These are phyloP conservation scores for Bisporella sp. DNA, from an alignment of 2,329 filamentous ascomycete genomes.

Conservation along the genomic window DNA sequence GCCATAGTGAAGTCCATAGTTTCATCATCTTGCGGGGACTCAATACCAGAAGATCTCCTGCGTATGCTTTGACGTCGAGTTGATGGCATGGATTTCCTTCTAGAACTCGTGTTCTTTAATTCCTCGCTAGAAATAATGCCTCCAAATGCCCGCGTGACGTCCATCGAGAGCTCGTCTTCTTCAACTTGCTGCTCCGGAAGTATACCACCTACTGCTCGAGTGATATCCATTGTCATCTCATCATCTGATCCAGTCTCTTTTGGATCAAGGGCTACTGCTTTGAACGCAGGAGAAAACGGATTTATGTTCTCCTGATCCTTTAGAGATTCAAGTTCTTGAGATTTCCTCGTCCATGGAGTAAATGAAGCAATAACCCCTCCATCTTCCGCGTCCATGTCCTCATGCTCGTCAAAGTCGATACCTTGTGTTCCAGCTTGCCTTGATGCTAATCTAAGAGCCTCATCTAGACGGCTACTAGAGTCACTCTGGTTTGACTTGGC, in stretches of 20 bases:
- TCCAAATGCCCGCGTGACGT: slow-evolving; percentile 78
- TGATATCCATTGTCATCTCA: slow-evolving; percentile 48
- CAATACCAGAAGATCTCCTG: slow-evolving; percentile 27
- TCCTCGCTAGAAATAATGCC: slow-evolving; percentile 52
- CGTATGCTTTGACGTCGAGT: slow-evolving; percentile 29
- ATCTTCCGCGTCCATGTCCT: slow-evolving; percentile 38
- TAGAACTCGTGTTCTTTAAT: slow-evolving; percentile 12
- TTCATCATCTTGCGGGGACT: slow-evolving; percentile 26
- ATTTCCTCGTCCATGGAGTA: slow-evolving; percentile 62
- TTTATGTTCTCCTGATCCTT: slow-evolving; percentile 43
- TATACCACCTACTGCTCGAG: slow-evolving; percentile 48
- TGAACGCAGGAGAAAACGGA: slow-evolving; percentile 33
- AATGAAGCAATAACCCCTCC: slow-evolving; percentile 72
- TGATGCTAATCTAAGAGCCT: slow-evolving; percentile 69
- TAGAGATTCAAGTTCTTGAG: slow-evolving; percentile 23
- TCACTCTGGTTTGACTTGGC: slow-evolving; percentile 49
- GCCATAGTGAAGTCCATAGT: slow-evolving; percentile 51
- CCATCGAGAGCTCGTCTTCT: slow-evolving; percentile 71
- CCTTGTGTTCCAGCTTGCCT: slow-evolving; percentile 69
- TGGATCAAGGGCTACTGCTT: slow-evolving; percentile 14
- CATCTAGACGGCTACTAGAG: slow-evolving; percentile 69
- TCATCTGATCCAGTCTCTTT: slow-evolving; percentile 20
- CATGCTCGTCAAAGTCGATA: slow-evolving; percentile 46
- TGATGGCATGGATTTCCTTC: slow-evolving; percentile 25
- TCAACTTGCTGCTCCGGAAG: slow-evolving; percentile 21